phyloP scores from a whole-genome alignment of 2,329 filamentous ascomycete species.

The Coniochaeta sp. region DNA sequence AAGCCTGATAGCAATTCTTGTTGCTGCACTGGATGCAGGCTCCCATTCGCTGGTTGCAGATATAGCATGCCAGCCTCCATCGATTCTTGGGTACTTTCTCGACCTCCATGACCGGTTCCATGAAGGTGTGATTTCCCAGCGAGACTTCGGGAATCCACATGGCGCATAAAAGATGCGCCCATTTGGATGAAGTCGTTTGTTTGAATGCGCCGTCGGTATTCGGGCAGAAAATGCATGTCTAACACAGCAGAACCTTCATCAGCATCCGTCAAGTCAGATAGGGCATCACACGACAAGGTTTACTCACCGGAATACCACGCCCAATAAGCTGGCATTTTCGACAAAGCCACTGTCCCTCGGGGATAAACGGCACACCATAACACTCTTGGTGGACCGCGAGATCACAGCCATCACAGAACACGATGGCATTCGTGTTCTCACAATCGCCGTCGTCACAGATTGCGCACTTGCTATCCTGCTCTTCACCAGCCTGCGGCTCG shows the following conservation, averaged over 20 bases:
- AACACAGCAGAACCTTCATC: conserved; percentile 4
- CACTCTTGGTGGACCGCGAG: conserved; percentile 97
- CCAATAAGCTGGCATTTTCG: conserved; percentile 95
- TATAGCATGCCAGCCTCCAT: conserved; percentile 93
- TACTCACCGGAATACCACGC: conserved; percentile 71
- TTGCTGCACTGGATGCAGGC: conserved; percentile 98
- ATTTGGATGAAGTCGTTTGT: conserved; percentile 91
- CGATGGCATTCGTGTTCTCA: conserved; percentile 97
- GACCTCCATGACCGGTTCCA: conserved; percentile 97
- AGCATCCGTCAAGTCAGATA: conserved; percentile 1
- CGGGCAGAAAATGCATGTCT: conserved; percentile 96
- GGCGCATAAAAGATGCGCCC: conserved; percentile 92
- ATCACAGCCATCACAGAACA: conserved; percentile 98
- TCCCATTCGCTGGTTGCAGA: conserved; percentile 95
- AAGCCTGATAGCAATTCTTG: conserved; percentile 93
- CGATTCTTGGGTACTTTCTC: conserved; percentile 93
- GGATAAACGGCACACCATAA: conserved; percentile 97
- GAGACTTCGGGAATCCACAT: conserved; percentile 99
- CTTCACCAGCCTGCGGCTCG: conserved; percentile 79
- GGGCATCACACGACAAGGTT: not conserved
- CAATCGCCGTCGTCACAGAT: conserved; percentile 99
- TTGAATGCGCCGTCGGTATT: conserved; percentile 98
- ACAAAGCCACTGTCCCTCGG: conserved; percentile 97
- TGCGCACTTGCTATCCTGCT: conserved; percentile 94
- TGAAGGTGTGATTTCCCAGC: conserved; percentile 90